Evolutionary conservation across 371 early-diverging fungal genomes (phyloP).

Genomic region (Blakeslea trispora): DNA sequence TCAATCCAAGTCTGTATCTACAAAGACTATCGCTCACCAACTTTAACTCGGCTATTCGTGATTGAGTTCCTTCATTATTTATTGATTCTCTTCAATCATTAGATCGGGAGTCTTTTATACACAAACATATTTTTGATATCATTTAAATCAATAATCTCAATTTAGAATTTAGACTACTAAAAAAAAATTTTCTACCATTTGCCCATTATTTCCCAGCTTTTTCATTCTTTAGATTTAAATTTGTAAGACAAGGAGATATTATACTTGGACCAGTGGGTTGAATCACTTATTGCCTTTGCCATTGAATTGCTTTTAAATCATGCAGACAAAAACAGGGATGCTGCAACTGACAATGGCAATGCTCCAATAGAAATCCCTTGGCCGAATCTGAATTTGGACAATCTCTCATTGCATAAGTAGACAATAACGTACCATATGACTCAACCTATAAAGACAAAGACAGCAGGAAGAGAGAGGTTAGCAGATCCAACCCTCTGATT

Average conservation of each 20-base stretch:
- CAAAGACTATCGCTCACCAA: not conserved
- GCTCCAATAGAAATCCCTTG: no score
- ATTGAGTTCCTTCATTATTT: not conserved
- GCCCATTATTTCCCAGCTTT: slow-evolving; percentile 1
- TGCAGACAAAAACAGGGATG: no score
- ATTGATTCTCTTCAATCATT: not conserved
- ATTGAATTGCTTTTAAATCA: no score
- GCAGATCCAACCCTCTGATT: no score
- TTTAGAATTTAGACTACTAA: not conserved
- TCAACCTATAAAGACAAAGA: no score
- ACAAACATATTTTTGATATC: not conserved
- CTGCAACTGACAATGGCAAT: no score
- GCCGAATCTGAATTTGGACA: no score
- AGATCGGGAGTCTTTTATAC: not conserved
- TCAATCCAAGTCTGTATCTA: slow-evolving; percentile 1
- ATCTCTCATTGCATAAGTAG: no score
- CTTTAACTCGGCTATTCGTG: not conserved
- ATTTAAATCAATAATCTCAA: not conserved
- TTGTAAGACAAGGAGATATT: not conserved
- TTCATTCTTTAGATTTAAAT: not conserved
- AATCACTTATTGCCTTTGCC: no score
- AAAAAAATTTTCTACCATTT: slow-evolving; percentile 3
- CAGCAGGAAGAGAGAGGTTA: no score
- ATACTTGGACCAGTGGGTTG: no score
- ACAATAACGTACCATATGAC: no score